phyloP scores from a whole-genome alignment of 352 stramenopile species.

The Phytophthora hibernalis region DNA sequence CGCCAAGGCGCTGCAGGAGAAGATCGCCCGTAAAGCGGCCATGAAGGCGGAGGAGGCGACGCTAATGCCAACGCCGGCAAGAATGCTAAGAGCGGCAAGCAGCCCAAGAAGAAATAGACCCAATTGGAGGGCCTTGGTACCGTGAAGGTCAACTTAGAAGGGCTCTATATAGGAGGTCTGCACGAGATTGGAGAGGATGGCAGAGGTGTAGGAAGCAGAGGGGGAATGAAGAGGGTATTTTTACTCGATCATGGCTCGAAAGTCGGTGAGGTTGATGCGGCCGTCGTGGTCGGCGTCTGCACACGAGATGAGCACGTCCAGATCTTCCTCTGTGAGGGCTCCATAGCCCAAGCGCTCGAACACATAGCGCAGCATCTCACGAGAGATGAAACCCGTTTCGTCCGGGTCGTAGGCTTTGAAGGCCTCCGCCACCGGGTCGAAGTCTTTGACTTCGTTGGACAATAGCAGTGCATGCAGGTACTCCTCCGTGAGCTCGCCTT shows the following conservation, averaged over 20 bases:
- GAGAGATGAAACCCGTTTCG: slow-evolving; percentile 82
- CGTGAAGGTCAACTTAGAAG: slow-evolving; percentile 15
- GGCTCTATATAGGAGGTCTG: slow-evolving; percentile 2
- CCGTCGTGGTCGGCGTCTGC: slow-evolving; percentile 88
- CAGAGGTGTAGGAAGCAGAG: slow-evolving; percentile 15
- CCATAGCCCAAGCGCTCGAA: slow-evolving; percentile 87
- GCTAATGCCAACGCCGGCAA: slow-evolving; percentile 29
- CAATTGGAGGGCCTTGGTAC: neutral
- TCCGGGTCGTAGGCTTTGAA: slow-evolving; percentile 92
- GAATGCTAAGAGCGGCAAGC: slow-evolving; percentile 48
- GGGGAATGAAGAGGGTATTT: slow-evolving; percentile 34
- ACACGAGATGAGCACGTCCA: slow-evolving; percentile 85
- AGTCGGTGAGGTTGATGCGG: slow-evolving; percentile 80
- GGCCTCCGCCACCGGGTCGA: slow-evolving; percentile 89
- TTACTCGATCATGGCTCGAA: slow-evolving; percentile 75
- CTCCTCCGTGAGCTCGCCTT: slow-evolving; percentile 74
- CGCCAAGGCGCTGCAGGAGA: slow-evolving; percentile 83
- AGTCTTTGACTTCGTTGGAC: slow-evolving; percentile 91
- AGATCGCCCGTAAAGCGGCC: slow-evolving; percentile 78
- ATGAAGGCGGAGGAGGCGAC: slow-evolving; percentile 60
- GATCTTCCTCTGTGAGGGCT: slow-evolving; percentile 84
- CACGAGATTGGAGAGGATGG: slow-evolving; percentile 3
- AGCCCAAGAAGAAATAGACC: slow-evolving; percentile 43
- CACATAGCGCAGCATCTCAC: slow-evolving; percentile 83
- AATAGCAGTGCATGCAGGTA: slow-evolving; percentile 83